Conservation (phyloP, 2,329 filamentous ascomycete species). For the Fusarium tricinctum region DNA sequence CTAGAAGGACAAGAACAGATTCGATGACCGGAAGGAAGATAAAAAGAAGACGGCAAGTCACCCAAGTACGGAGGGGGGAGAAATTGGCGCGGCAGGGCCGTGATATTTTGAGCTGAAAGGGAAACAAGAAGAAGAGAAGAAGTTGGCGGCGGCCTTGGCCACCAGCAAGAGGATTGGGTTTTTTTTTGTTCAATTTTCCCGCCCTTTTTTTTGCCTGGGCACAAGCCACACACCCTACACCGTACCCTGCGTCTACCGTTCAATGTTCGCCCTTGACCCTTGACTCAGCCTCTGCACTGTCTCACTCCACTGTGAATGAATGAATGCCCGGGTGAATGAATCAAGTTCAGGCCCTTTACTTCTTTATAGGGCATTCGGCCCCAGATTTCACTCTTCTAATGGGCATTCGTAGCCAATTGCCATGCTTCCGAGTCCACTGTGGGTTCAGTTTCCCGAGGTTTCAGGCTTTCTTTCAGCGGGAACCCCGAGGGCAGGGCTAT, state of each 20-base stretch:
- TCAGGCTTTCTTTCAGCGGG: conserved; percentile 18
- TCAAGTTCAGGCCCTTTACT: not conserved
- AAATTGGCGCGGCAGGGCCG: conserved; percentile 63
- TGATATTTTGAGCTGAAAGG: conserved; percentile 52
- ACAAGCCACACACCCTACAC: conserved; percentile 30
- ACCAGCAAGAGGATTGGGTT: conserved; percentile 39
- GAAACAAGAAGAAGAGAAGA: conserved; percentile 44
- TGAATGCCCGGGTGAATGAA: conserved; percentile 2
- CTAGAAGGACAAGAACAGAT: conserved; percentile 54
- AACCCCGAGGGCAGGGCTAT: conserved; percentile 5
- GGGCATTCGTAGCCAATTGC: conserved; percentile 1
- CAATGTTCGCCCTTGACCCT: conserved; percentile 19
- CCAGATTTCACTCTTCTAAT: conserved; percentile 4
- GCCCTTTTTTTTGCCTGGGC: conserved; percentile 8
- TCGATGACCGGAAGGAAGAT: conserved; percentile 52
- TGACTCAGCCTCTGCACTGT: conserved; percentile 37
- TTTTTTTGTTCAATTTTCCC: conserved; percentile 47
- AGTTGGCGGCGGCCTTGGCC: conserved; percentile 29
- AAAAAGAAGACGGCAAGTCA: conserved; percentile 57
- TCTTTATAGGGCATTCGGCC: conserved; percentile 17
- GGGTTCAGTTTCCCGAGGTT: conserved; percentile 3
- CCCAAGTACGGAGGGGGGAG: conserved; percentile 53
- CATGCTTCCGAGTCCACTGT: conserved; percentile 9
- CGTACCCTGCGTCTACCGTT: not conserved
- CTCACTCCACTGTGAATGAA: conserved; percentile 17